Evolutionary conservation across 202 grass and related monocot species (phyloP).

Genomic region (Hordeum pubiflorum): DNA sequence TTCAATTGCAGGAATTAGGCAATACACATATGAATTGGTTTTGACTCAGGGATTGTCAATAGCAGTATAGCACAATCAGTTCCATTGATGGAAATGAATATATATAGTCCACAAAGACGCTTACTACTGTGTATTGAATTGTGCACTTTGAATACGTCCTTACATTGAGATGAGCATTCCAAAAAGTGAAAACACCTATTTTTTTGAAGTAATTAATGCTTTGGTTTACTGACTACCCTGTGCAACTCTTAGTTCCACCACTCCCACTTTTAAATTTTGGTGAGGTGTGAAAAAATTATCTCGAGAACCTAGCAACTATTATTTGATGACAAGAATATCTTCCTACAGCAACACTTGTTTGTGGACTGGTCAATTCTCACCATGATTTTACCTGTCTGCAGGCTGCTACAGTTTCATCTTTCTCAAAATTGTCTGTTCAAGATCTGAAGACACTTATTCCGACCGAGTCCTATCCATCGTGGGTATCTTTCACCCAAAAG

Average conservation of each 20-base stretch:
- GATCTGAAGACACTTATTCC: constrained; percentile 74
- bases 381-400: constrained; percentile 25
- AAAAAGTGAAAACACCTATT: background rate
- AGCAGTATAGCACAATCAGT: background rate
- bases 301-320: background rate
- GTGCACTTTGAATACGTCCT: background rate
- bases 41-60: background rate
- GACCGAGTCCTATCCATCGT: constrained; percentile 76
- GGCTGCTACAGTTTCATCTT: constrained; percentile 54
- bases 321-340: background rate
- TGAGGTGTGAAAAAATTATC: background rate
- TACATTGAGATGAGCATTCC: background rate
- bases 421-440: constrained; percentile 73
- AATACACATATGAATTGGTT: background rate
- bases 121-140: background rate
- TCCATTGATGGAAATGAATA: background rate
- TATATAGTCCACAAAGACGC: background rate
- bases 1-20: background rate
- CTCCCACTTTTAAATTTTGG: background rate
- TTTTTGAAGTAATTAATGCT: background rate
- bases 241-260: background rate
- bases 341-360: background rate
- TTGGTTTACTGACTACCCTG: background rate
- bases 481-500: constrained; percentile 78
- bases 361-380: background rate